These are phyloP conservation scores for Teratosphaeria zuluensis DNA, from an alignment of 2,329 filamentous ascomycete species.

Conservation along the genomic window DNA sequence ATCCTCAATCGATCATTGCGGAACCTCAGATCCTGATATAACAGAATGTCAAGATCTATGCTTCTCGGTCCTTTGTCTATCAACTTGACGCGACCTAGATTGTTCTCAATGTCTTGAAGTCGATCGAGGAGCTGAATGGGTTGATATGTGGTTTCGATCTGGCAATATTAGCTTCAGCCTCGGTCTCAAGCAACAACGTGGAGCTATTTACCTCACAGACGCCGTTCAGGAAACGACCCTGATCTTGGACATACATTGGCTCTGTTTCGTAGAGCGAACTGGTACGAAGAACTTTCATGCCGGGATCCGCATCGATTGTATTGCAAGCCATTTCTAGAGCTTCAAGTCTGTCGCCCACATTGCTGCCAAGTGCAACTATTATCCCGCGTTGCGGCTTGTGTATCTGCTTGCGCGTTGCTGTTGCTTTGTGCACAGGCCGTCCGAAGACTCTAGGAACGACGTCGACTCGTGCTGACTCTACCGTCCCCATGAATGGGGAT, in stretches of 20 bases:
- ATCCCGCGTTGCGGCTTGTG: background rate
- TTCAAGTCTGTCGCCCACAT: constrained; percentile 73
- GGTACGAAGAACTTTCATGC: constrained; percentile 70
- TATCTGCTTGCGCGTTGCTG: background rate
- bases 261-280: constrained; percentile 90
- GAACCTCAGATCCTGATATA: constrained; percentile 62
- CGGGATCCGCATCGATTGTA: constrained; percentile 58
- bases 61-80: constrained; percentile 91
- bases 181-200: background rate
- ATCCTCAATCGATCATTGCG: constrained; percentile 66
- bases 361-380: constrained; percentile 60
- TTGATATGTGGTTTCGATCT: constrained; percentile 72
- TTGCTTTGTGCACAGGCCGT: too few species aligned
- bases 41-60: constrained; percentile 85
- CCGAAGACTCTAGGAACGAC: too few species aligned
- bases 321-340: constrained; percentile 78
- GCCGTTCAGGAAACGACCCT: constrained; percentile 82
- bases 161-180: background rate
- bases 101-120: constrained; percentile 74
- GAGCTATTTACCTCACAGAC: constrained; percentile 65
- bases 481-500: background rate
- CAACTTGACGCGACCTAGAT: constrained; percentile 68
- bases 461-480: background rate
- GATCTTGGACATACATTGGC: constrained; percentile 92
- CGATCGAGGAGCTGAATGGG: constrained; percentile 69